Conservation (phyloP, 768 basidiomycete genomes). For the Psilocybe subaeruginosa region DNA sequence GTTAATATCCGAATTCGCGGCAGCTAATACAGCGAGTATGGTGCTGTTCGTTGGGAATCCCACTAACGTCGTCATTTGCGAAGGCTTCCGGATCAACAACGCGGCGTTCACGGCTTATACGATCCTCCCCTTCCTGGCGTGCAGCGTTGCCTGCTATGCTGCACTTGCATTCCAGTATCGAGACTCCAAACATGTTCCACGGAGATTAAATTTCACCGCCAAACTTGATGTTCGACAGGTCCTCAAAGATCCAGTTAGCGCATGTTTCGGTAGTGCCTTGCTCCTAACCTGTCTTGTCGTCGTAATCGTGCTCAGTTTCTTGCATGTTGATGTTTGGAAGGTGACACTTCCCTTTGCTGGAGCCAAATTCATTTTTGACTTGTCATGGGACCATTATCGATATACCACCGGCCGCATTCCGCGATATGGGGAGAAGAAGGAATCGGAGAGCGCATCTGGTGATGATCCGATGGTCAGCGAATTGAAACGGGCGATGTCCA, state of each 20-base stretch:
- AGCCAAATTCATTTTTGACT: constrained; percentile 71
- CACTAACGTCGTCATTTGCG: constrained; percentile 92
- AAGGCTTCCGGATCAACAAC: constrained; percentile 81
- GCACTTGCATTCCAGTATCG: constrained; percentile 66
- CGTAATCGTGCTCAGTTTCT: constrained; percentile 76
- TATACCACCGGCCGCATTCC: constrained; percentile 27
- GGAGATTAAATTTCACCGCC: constrained; percentile 35
- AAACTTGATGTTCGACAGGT: constrained; percentile 57
- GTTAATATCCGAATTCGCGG: constrained; percentile 78
- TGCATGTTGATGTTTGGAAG: constrained; percentile 80
- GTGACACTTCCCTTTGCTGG: constrained; percentile 83
- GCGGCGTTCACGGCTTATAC: constrained; percentile 82
- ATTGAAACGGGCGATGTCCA: constrained; percentile 31
- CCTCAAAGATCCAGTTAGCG: constrained; percentile 75
- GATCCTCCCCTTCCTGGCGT: constrained; percentile 77
- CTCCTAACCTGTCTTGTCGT: constrained; percentile 70
- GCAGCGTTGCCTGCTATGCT: constrained; percentile 62
- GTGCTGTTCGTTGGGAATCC: constrained; percentile 86
- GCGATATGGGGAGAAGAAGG: constrained; percentile 13
- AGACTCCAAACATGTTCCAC: constrained; percentile 55
- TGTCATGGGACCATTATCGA: constrained; percentile 59
- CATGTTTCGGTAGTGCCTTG: constrained; percentile 70
- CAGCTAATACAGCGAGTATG: constrained; percentile 80
- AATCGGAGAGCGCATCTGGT: constrained; percentile 13
- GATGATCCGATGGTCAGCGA: constrained; percentile 30